phyloP scores from a whole-genome alignment of 73 alveolate species.

The Paramecium octaurelia region DNA sequence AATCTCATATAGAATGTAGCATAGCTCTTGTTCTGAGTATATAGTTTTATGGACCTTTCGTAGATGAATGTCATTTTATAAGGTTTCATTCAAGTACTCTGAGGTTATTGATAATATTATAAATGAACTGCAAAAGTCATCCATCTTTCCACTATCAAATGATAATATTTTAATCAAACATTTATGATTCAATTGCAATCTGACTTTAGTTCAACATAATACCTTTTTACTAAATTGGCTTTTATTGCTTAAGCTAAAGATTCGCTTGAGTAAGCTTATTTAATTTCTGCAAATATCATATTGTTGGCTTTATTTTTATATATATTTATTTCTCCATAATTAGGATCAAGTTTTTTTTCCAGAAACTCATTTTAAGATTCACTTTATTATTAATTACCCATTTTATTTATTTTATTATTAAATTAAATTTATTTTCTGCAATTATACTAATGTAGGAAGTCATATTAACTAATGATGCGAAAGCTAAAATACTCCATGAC shows the following conservation, averaged over 20 bases:
- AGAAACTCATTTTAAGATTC: neutral
- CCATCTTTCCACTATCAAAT: neutral
- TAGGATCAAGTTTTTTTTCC: neutral
- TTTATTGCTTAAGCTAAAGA: neutral
- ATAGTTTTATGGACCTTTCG: neutral
- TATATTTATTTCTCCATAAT: neutral
- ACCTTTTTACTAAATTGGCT: neutral
- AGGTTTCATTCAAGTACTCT: neutral
- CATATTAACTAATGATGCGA: neutral
- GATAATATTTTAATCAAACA: neutral
- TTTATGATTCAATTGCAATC: neutral
- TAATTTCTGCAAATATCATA: neutral
- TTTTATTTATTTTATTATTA: neutral
- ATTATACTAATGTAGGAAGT: neutral
- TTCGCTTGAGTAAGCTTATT: neutral
- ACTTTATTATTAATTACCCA: neutral
- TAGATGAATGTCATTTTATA: neutral
- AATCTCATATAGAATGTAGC: neutral
- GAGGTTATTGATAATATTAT: neutral
- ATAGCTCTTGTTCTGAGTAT: neutral
- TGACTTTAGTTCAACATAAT: neutral
- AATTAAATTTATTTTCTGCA: neutral
- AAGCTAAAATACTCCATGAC: conserved; percentile 31
- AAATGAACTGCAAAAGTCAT: neutral
- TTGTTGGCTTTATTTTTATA: neutral